Evolutionary conservation across 345 rosid genomes (phyloP), one percentile per base, ranked within the genome.

Genomic region (Populus simonii): DNA sequence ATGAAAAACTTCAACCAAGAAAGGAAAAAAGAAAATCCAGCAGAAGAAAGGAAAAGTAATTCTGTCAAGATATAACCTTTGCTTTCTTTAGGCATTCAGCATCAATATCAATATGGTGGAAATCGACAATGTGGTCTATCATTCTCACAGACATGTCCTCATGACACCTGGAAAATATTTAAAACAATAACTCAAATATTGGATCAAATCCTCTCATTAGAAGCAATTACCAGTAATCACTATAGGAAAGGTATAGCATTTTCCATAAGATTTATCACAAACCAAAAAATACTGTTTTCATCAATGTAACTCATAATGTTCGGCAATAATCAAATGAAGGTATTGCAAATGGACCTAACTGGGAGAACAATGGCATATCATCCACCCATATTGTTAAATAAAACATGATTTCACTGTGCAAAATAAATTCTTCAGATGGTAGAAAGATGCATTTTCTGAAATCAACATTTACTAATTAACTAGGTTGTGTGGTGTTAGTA

Each of bases 121-220:
- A 1, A 51, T 82, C 81, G 29, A 78, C 84, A 51, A 82, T 82
- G 66, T 69, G 43, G 39, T 82, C 81, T 16, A 82, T 78, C 84
- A 82, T 77, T 71, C 65, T 82, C 27, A 74, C 18, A 13, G 84
- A 78, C 84, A 78, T 82, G 47, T 82, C 84, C 72, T 82, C 84
- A 74, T 82, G 84, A 49, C 73, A 78, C 84, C 84, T 82, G 75
- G 74, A 78, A 70, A 69, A 63, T n/a, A 72, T 33, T 31, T 22
- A 8, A 62, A 68, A 27, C 12, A 43, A 10, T 6, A 55, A 59
- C 33, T 79, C 3, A 36, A 63, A n/a, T 25, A 62, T 12, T 59
- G 68, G 63, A 51, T 47, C 23, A 63, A 70, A 47, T 43, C 12
- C 69, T 77, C 59, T 55, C n/a, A 43, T 59, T 27, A 20, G 17